Evolutionary conservation across 495 filamentous ascomycete species (phyloP).

Genomic region (Tuber borchii): DNA sequence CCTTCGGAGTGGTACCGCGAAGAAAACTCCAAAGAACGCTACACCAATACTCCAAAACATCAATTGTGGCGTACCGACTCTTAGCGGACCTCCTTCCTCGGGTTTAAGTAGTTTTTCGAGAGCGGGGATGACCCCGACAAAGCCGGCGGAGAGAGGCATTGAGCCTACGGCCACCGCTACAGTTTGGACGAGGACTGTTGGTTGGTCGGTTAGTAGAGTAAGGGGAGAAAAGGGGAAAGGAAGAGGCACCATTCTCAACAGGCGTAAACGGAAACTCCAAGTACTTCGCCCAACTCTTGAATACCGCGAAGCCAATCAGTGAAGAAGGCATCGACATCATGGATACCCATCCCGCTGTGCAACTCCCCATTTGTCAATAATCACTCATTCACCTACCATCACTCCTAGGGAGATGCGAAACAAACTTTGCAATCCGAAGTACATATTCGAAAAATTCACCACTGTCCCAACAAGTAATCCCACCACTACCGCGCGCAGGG

Average conservation of each 20-base stretch:
- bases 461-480: slow-evolving; percentile 78
- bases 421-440: slow-evolving; percentile 83
- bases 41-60: slow-evolving; percentile 85
- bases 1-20: slow-evolving; percentile 77
- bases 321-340: slow-evolving; percentile 89
- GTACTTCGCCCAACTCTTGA: slow-evolving; percentile 67
- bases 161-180: slow-evolving; percentile 92
- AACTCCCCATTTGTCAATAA: slow-evolving; percentile 9
- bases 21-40: slow-evolving; percentile 92
- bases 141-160: slow-evolving; percentile 93
- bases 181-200: slow-evolving; percentile 76
- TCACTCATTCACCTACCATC: neutral
- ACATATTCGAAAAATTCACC: slow-evolving; percentile 89
- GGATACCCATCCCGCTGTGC: slow-evolving; percentile 66
- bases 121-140: slow-evolving; percentile 81
- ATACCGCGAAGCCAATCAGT: slow-evolving; percentile 92
- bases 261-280: slow-evolving; percentile 76
- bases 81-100: slow-evolving; percentile 69
- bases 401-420: neutral
- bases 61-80: slow-evolving; percentile 64
- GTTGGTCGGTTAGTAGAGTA: neutral
- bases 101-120: slow-evolving; percentile 74
- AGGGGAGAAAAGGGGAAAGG: neutral
- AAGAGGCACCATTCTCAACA: slow-evolving; percentile 67
- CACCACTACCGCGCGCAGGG: slow-evolving; percentile 67